Evolutionary conservation across 306 rosid genomes (phyloP).

Genomic region (apple (Malus domestica)): DNA sequence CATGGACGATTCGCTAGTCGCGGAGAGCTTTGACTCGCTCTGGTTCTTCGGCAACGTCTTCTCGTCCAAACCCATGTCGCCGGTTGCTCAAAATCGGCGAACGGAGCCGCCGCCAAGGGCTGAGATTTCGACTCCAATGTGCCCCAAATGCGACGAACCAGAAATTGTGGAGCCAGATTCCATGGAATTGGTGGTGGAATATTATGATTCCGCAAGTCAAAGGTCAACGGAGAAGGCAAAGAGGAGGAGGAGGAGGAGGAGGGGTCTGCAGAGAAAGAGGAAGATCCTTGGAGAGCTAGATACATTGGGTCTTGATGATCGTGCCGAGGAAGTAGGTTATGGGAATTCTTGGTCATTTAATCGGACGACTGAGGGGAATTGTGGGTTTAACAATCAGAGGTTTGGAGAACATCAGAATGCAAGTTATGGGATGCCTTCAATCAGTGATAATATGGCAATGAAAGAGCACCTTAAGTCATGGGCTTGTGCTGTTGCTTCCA

Average conservation of each 20-base stretch:
- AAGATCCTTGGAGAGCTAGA: constrained; percentile 27
- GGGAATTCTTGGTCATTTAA: background rate
- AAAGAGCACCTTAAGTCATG: constrained; percentile 64
- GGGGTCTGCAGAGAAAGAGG: constrained; percentile 1
- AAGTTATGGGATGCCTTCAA: constrained; percentile 26
- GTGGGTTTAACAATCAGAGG: background rate
- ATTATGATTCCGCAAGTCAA: background rate
- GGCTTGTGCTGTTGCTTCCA: constrained; percentile 69
- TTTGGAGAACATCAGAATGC: background rate
- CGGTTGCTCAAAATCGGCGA: constrained; percentile 1
- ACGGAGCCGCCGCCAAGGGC: background rate
- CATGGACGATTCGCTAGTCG: constrained; percentile 39
- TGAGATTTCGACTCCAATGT: background rate
- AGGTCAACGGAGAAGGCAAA: constrained; percentile 13
- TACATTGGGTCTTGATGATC: constrained; percentile 1
- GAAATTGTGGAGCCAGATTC: background rate
- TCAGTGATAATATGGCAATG: constrained; percentile 52
- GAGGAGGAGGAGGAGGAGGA: constrained; percentile 9
- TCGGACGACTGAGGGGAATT: constrained; percentile 2
- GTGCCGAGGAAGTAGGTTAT: constrained; percentile 1
- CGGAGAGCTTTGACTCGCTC: constrained; percentile 39
- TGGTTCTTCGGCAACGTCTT: constrained; percentile 56
- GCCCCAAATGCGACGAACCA: constrained; percentile 11
- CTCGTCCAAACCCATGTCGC: constrained; percentile 18
- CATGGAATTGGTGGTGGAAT: background rate